Evolutionary conservation across 352 stramenopile species (phyloP), one percentile per base, ranked within the genome.

Genomic region (Phytophthora fragariae): DNA sequence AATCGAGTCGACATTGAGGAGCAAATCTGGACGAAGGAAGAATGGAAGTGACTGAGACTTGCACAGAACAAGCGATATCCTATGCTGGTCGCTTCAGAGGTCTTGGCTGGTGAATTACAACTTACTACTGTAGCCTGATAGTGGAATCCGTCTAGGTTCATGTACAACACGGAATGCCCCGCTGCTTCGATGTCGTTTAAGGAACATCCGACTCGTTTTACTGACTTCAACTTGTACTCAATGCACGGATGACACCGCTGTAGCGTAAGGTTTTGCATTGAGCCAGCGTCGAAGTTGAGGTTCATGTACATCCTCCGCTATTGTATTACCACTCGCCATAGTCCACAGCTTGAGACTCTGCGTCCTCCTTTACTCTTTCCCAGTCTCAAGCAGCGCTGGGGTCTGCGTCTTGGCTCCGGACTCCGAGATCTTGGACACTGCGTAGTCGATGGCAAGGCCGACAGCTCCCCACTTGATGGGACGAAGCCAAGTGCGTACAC

Each of bases 391-490:
- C 56, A 65, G 15, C 10, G 33, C 49, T 50, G 56, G 56, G 17
- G 56, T 68, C 44, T 50, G 5, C 24, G 37, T 58, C 49, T 76
- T 59, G 12, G 55, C 53, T 29, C 49, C 33, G 19, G 10, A 11
- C n/a, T 50, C 41, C 29, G 35, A 67, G 10, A 59, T 5, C 46
- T 66, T 80, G n/a, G 65, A 68, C 10, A 75, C 14, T 8, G 52
- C 73, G 35, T 63, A 54, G 57, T 77, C 65, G 3, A 80, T 35
- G 1, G 31, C 73, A 35, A 74, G 29, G 3, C 73, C 73, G 12
- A 72, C 33, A 15, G 35, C 24, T 44, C 73, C 73, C 73, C 73
- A 80, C 37, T 80, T 80, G 7, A 80, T 14, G 0, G 73, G 73
- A 10, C 73, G 69, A 1, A 80, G 17, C 49, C 53, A 77, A 12